Percentiles rank a stretch among this genome's conserved stretches.
phyloP scores from a whole-genome alignment of 2,329 filamentous ascomycete species.

The Talaromyces sp. region DNA sequence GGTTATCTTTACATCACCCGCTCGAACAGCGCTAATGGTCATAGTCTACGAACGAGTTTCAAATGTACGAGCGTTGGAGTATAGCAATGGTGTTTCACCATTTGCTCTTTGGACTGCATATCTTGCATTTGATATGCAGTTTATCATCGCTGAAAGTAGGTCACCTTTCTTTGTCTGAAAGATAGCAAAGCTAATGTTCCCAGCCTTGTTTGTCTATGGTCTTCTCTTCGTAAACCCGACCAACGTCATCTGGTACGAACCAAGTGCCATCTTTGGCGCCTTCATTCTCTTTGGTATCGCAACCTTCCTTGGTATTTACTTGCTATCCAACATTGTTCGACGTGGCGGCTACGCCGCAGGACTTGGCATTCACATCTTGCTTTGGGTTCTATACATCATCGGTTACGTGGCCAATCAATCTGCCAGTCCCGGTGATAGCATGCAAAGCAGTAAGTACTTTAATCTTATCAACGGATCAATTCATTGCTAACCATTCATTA shows the following conservation, averaged over 20 bases:
- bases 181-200: not conserved
- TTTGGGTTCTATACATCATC: too few relatives aligned
- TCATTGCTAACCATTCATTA: not conserved
- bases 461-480: too few relatives aligned
- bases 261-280: slow-evolving; percentile 80
- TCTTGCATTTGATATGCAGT: slow-evolving; percentile 57
- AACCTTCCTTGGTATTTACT: slow-evolving; percentile 74
- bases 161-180: not conserved
- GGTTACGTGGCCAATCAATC: too few relatives aligned
- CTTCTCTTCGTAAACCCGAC: slow-evolving; percentile 1
- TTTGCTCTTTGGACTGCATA: slow-evolving; percentile 86
- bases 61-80: slow-evolving; percentile 82
- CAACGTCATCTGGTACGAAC: slow-evolving; percentile 64
- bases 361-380: too few relatives aligned
- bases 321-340: not conserved
- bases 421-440: too few relatives aligned
- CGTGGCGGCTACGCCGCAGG: too few relatives aligned
- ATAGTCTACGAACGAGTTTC: slow-evolving; percentile 77
- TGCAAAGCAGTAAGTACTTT: too few relatives aligned
- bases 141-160: slow-evolving; percentile 54
- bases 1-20: too few relatives aligned
- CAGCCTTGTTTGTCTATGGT: slow-evolving; percentile 2
- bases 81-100: slow-evolving; percentile 85
- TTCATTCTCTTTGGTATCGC: slow-evolving; percentile 80
- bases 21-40: not conserved